A percentile compares a stretch with the other conserved stretches of the same genome.
These are phyloP conservation scores for Lepidium campestre DNA, from an alignment of 441 rosid genomes.

Conservation along the genomic window DNA sequence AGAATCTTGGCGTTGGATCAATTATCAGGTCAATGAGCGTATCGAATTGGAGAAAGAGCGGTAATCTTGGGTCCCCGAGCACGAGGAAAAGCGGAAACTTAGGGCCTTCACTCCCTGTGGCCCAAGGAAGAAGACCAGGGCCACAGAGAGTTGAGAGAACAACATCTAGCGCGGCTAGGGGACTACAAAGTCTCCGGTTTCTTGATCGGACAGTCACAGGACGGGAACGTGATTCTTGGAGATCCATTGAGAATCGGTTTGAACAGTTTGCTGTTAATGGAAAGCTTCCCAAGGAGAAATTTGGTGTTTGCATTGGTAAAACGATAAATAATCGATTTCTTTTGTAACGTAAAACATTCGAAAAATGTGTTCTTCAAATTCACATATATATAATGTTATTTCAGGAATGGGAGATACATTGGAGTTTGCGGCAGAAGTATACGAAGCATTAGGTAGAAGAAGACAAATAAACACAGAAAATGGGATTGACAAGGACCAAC, in stretches of 20 bases:
- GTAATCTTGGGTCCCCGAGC: conserved; percentile 11
- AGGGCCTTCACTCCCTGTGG: not conserved
- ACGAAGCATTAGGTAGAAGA: conserved; percentile 67
- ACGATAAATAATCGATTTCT: not conserved
- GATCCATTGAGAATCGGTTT: conserved; percentile 57
- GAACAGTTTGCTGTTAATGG: conserved; percentile 49
- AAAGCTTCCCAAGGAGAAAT: conserved; percentile 51
- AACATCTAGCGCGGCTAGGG: conserved; percentile 58
- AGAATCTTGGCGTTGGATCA: conserved; percentile 18
- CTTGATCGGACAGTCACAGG: conserved; percentile 72
- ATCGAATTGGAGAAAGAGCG: conserved; percentile 25
- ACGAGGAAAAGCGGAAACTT: conserved; percentile 22
- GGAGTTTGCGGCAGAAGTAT: conserved; percentile 75
- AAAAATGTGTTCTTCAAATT: not conserved
- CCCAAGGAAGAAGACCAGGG: not conserved
- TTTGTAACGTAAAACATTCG: not conserved
- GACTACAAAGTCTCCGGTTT: conserved; percentile 68
- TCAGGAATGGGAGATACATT: conserved; percentile 81
- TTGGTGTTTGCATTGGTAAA: conserved; percentile 74
- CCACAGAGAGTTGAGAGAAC: conserved; percentile 47
- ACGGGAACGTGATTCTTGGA: conserved; percentile 73
- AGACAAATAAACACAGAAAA: conserved; percentile 35
- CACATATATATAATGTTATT: not conserved
- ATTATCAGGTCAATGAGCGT: conserved; percentile 32
- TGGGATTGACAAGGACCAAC: conserved; percentile 60